Percentiles rank a stretch among this genome's conserved stretches.
These are phyloP conservation scores for Cubamyces sp. DNA, from an alignment of 768 basidiomycete genomes.

Conservation along the genomic window DNA sequence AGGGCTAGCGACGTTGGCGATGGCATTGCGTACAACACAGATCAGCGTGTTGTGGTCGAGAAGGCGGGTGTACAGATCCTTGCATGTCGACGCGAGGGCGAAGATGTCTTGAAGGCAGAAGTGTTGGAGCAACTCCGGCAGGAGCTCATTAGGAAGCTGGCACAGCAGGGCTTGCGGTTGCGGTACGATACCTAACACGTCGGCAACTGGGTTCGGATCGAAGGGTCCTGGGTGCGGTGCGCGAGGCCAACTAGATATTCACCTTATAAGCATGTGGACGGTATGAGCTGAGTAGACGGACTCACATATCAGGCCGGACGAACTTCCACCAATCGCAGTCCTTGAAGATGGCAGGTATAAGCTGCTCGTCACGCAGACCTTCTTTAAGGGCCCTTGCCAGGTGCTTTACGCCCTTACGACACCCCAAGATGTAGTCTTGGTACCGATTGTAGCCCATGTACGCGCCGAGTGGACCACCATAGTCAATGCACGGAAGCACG, in stretches of 20 bases:
- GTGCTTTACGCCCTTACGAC: not conserved
- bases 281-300: not conserved
- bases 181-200: not conserved
- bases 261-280: not conserved
- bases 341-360: not conserved
- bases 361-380: not conserved
- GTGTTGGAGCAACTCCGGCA: constrained; percentile 4
- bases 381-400: not conserved
- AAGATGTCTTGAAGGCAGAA: not conserved
- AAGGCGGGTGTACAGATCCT: not conserved
- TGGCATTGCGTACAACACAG: not conserved
- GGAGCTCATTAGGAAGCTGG: not conserved
- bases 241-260: not conserved
- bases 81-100: constrained; percentile 5
- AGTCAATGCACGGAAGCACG: not conserved
- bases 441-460: not conserved
- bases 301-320: not conserved
- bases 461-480: not conserved
- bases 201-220: not conserved
- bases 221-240: not conserved
- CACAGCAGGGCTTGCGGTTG: not conserved
- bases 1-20: not conserved
- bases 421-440: not conserved
- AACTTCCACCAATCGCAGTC: not conserved
- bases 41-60: not conserved